These are phyloP conservation scores for Aphelidium insulamus DNA, from an alignment of 371 early-diverging fungal species.

Conservation along the genomic window DNA sequence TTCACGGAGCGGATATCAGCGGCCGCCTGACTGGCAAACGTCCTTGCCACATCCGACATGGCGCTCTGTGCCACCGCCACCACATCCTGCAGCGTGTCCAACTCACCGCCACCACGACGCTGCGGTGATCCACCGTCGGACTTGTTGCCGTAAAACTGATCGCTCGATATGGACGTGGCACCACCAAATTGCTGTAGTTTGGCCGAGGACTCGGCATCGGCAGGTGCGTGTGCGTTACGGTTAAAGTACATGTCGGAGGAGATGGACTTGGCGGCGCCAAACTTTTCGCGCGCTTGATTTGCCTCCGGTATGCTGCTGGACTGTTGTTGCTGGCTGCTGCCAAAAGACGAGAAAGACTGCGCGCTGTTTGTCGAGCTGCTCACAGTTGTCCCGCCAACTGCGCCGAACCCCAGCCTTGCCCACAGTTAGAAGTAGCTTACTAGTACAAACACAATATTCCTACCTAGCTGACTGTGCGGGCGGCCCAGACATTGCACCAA, in stretches of 20 bases:
- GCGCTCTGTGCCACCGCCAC: too few species aligned
- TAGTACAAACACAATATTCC: too few species aligned
- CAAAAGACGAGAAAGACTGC: neutral
- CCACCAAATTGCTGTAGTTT: constrained; percentile 46
- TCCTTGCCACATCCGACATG: too few species aligned
- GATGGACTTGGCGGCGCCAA: constrained; percentile 53
- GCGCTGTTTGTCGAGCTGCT: too few species aligned
- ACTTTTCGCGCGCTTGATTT: constrained; percentile 27
- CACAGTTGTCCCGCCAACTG: too few species aligned
- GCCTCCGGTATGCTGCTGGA: neutral
- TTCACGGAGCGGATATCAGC: too few species aligned
- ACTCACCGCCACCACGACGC: constrained; percentile 4
- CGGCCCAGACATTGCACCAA: too few species aligned
- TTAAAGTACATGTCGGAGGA: constrained; percentile 79
- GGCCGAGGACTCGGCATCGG: constrained; percentile 30
- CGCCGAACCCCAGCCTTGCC: too few species aligned
- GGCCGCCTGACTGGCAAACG: too few species aligned
- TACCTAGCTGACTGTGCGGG: too few species aligned
- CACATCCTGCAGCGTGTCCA: too few species aligned
- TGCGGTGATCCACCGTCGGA: constrained; percentile 11
- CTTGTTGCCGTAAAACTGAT: constrained; percentile 56
- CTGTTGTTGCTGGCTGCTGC: constrained; percentile 10
- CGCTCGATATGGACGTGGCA: constrained; percentile 48
- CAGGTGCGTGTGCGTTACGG: constrained; percentile 35
- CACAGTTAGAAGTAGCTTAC: too few species aligned